Evolutionary conservation across 2,329 filamentous ascomycete species (phyloP).

Genomic region (Pestalotiopsis sp.): DNA sequence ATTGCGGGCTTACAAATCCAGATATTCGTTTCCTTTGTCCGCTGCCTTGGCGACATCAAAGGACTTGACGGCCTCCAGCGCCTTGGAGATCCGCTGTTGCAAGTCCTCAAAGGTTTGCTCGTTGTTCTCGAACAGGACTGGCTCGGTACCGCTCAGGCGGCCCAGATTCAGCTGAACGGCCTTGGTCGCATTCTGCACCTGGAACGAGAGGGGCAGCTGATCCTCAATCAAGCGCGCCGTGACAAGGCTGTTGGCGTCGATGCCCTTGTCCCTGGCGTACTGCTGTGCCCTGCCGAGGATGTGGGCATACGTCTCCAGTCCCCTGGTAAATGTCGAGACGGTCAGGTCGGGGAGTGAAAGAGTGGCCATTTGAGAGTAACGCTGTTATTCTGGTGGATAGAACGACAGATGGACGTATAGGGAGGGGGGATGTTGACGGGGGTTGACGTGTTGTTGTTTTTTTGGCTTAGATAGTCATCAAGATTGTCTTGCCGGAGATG

Average conservation of each 20-base stretch:
- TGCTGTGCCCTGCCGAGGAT: slow-evolving; percentile 4
- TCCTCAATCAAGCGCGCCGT: slow-evolving; percentile 11
- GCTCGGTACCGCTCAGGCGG: slow-evolving; percentile 36
- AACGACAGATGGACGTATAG: too few species aligned
- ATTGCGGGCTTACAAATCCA: slow-evolving; percentile 19
- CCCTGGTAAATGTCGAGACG: slow-evolving; percentile 9
- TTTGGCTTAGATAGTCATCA: not conserved
- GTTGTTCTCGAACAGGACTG: slow-evolving; percentile 29
- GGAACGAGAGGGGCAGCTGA: slow-evolving; percentile 12
- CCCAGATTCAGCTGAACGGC: slow-evolving; percentile 29
- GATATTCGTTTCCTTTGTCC: slow-evolving; percentile 31
- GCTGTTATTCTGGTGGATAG: not conserved
- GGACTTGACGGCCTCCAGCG: slow-evolving; percentile 26
- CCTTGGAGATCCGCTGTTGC: slow-evolving; percentile 34
- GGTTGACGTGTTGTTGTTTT: not conserved
- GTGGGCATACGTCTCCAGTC: slow-evolving; percentile 8
- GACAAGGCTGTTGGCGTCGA: slow-evolving; percentile 5
- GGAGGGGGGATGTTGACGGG: not conserved
- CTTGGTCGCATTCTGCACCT: slow-evolving; percentile 14
- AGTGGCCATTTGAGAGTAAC: not conserved
- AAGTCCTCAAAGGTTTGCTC: slow-evolving; percentile 35
- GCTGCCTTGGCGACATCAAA: slow-evolving; percentile 27
- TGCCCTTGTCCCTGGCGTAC: slow-evolving; percentile 12
- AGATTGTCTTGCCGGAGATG: too few species aligned
- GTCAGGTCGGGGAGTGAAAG: not conserved